These are phyloP conservation scores for Avicennia marina DNA, from an alignment of 257 asterid genomes.

Conservation along the genomic window DNA sequence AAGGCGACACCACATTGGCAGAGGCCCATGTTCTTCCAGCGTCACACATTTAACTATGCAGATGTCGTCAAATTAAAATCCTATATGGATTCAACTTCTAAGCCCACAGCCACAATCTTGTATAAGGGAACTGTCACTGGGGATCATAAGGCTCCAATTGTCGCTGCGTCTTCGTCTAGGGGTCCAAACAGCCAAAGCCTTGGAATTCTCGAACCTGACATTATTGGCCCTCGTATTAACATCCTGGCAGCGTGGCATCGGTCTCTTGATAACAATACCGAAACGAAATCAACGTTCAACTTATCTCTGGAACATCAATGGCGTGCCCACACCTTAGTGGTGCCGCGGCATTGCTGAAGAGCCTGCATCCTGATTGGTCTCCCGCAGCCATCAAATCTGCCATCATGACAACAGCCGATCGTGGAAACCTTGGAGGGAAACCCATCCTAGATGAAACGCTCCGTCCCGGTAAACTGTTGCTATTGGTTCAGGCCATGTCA, in stretches of 20 bases:
- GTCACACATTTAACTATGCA: slow-evolving; percentile 17
- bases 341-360: too few species aligned
- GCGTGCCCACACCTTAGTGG: too few species aligned
- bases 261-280: slow-evolving; percentile 20
- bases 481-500: too few species aligned
- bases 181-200: slow-evolving; percentile 37
- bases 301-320: too few species aligned
- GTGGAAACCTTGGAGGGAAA: too few species aligned
- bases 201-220: slow-evolving; percentile 61
- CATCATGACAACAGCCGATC: too few species aligned
- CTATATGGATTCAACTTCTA: slow-evolving; percentile 24
- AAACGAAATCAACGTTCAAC: too few species aligned
- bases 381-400: too few species aligned
- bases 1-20: slow-evolving; percentile 1
- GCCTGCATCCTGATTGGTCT: too few species aligned
- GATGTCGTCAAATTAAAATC: slow-evolving; percentile 23
- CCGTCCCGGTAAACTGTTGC: too few species aligned
- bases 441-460: too few species aligned
- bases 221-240: slow-evolving; percentile 54
- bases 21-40: slow-evolving; percentile 27
- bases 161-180: slow-evolving; percentile 42
- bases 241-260: slow-evolving; percentile 48
- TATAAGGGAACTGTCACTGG: slow-evolving; percentile 49
- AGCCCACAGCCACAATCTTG: slow-evolving; percentile 22
- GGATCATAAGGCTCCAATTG: slow-evolving; percentile 30